Evolutionary conservation across 2,329 filamentous ascomycete species (phyloP).

Genomic region (Epichloe amarillans): DNA sequence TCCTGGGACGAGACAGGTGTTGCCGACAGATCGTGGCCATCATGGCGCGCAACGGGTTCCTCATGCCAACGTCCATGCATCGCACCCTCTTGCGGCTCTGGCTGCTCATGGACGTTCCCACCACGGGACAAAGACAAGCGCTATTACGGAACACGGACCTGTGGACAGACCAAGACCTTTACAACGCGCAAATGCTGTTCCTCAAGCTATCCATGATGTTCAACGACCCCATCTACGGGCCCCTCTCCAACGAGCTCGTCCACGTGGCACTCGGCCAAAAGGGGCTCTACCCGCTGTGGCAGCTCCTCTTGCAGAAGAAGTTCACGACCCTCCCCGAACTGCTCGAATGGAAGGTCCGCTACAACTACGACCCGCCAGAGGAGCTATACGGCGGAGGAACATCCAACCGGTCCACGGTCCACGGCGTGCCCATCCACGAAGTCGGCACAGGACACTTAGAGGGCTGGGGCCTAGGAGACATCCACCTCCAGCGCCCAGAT

Average conservation of each 20-base stretch:
- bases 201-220: conserved; percentile 61
- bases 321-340: conserved; percentile 37
- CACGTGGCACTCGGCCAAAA: conserved; percentile 47
- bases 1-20: conserved; percentile 42
- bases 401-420: conserved; percentile 20
- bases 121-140: conserved; percentile 38
- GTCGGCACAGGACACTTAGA: conserved; percentile 41
- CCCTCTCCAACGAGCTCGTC: conserved; percentile 35
- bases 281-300: conserved; percentile 41
- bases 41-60: conserved; percentile 44
- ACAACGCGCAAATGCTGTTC: conserved; percentile 49
- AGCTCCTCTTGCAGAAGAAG: conserved; percentile 43
- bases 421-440: conserved; percentile 37
- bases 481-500: conserved; percentile 41
- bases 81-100: conserved; percentile 51
- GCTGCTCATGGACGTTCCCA: conserved; percentile 56
- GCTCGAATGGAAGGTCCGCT: conserved; percentile 43
- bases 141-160: conserved; percentile 38
- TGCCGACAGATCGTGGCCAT: conserved; percentile 49
- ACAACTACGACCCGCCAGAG: conserved; percentile 34
- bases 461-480: conserved; percentile 37
- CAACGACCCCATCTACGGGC: conserved; percentile 46
- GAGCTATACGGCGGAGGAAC: conserved; percentile 11
- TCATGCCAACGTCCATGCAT: conserved; percentile 35
- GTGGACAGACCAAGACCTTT: conserved; percentile 48